Conservation (phyloP, 208 protist genomes). For the Leishmania turanica region DNA sequence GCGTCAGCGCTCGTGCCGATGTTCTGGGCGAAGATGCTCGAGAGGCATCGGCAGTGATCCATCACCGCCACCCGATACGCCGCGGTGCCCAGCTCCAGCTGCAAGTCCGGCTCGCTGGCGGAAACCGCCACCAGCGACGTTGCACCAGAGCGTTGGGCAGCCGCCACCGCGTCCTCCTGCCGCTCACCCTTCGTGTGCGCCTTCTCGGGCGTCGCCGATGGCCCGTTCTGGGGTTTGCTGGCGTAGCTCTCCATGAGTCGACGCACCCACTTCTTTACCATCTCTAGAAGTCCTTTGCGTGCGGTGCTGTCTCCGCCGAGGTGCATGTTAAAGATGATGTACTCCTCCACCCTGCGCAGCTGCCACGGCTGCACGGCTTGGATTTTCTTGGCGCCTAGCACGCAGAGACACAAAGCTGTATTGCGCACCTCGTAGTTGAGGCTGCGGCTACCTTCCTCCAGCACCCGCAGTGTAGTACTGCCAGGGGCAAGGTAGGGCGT, state of each 20-base stretch:
- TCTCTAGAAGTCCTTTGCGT: conserved; percentile 61
- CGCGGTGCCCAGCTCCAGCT: conserved; percentile 23
- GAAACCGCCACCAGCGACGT: neutral
- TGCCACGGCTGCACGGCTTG: conserved; percentile 69
- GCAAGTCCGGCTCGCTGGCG: neutral
- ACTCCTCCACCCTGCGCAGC: conserved; percentile 75
- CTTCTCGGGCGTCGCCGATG: neutral
- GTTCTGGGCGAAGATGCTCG: conserved; percentile 48
- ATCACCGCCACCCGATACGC: conserved; percentile 31
- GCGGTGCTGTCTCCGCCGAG: conserved; percentile 81
- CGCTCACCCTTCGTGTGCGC: neutral
- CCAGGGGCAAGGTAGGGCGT: conserved; percentile 45
- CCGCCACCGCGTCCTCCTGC: neutral
- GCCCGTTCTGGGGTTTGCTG: conserved; percentile 11
- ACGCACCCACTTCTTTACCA: conserved; percentile 72
- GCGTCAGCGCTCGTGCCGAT: conserved; percentile 43
- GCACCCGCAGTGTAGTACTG: conserved; percentile 35
- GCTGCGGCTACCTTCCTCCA: conserved; percentile 50
- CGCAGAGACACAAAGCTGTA: conserved; percentile 65
- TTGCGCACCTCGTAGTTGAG: conserved; percentile 69
- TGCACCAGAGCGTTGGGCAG: neutral
- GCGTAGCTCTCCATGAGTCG: conserved; percentile 50
- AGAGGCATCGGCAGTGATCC: conserved; percentile 43
- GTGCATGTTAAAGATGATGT: conserved; percentile 78
- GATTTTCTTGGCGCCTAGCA: conserved; percentile 58